phyloP scores from a whole-genome alignment of 352 stramenopile species.

The Phytophthora pseudosyringae region DNA sequence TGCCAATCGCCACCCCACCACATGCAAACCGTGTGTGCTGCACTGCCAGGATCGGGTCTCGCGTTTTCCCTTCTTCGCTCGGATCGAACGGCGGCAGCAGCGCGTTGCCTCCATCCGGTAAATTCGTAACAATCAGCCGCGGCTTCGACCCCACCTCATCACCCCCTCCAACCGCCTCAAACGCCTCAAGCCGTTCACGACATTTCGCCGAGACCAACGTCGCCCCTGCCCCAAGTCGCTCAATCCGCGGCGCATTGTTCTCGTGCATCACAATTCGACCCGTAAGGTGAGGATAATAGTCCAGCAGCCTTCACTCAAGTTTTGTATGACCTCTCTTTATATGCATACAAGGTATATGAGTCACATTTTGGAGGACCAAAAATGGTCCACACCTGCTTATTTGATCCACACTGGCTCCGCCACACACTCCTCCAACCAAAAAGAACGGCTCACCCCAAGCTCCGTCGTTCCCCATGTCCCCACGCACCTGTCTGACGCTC shows the following conservation, averaged over 20 bases:
- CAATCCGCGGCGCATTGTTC: constrained; percentile 16
- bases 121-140: constrained; percentile 26
- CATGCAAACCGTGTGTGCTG: constrained; percentile 32
- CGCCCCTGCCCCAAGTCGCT: constrained; percentile 13
- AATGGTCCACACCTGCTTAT: too few relatives aligned
- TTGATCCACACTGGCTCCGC: too few relatives aligned
- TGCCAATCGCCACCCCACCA: constrained; percentile 27
- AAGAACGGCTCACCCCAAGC: too few relatives aligned
- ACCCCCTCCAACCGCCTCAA: constrained; percentile 13
- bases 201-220: constrained; percentile 17
- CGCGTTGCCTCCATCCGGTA: constrained; percentile 26
- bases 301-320: constrained; percentile 16
- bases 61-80: constrained; percentile 14
- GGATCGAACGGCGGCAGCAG: constrained; percentile 32
- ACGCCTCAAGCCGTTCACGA: constrained; percentile 10
- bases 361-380: too few relatives aligned
- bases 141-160: constrained; percentile 20
- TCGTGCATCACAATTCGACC: constrained; percentile 14
- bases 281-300: constrained; percentile 25
- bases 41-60: constrained; percentile 32
- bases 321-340: too few relatives aligned
- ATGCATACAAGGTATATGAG: too few relatives aligned
- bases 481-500: too few relatives aligned
- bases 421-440: too few relatives aligned
- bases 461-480: too few relatives aligned